A percentile compares a stretch with the other conserved stretches of the same genome.
phyloP scores from a whole-genome alignment of 148 eudicot species.

The Arctostaphylos glauca region DNA sequence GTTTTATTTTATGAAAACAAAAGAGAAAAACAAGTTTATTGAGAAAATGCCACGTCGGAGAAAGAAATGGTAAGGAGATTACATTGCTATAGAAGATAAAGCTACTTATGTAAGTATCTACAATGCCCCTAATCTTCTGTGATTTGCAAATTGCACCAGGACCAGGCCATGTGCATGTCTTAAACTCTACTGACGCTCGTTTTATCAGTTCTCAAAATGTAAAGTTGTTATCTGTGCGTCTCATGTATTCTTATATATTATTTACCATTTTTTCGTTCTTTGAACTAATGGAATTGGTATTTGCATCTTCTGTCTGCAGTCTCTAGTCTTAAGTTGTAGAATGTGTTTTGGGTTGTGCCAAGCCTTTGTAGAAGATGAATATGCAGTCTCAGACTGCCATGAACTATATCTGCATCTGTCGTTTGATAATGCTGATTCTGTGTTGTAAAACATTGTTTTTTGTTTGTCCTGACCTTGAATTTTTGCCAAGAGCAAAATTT shows the following conservation, averaged over 20 bases:
- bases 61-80: neutral
- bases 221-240: neutral
- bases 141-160: no score
- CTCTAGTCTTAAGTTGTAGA: neutral
- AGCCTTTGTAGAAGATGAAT: neutral
- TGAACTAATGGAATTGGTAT: neutral
- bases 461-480: constrained; percentile 2
- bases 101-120: neutral
- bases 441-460: neutral
- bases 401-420: neutral
- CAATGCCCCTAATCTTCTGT: no score
- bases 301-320: neutral
- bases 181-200: no score
- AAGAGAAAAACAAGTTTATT: neutral
- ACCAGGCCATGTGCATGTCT: no score
- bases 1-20: neutral
- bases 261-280: no score
- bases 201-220: neutral
- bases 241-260: no score
- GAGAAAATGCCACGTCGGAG: neutral
- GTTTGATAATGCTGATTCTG: neutral
- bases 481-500: neutral
- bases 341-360: neutral
- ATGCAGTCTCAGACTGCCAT: neutral
- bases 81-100: neutral